phyloP scores from a whole-genome alignment of 495 filamentous ascomycete species.

The Podospora tetraspora region DNA sequence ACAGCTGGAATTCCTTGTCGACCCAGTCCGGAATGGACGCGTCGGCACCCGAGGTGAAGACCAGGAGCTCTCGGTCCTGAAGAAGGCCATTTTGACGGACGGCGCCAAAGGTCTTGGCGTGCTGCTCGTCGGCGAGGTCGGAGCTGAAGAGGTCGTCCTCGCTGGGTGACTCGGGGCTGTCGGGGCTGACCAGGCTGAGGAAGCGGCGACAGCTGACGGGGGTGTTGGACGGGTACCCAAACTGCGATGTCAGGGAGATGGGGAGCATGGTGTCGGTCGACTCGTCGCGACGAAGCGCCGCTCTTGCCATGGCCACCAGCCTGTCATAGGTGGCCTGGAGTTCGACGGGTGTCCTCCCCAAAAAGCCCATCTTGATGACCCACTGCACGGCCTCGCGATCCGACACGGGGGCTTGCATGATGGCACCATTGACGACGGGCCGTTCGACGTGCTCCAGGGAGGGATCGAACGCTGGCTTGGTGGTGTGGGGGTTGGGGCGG shows the following conservation, averaged over 20 bases:
- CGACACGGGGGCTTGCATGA: slow-evolving; percentile 66
- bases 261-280: slow-evolving; percentile 54
- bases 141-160: slow-evolving; percentile 76
- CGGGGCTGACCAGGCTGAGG: slow-evolving; percentile 54
- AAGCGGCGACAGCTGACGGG: slow-evolving; percentile 58
- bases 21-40: slow-evolving; percentile 55
- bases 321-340: slow-evolving; percentile 40
- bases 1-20: slow-evolving; percentile 58
- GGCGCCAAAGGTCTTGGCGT: slow-evolving; percentile 58
- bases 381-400: slow-evolving; percentile 58
- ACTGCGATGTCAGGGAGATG: slow-evolving; percentile 38
- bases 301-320: slow-evolving; percentile 46
- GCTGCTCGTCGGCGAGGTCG: slow-evolving; percentile 54
- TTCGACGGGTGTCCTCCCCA: slow-evolving; percentile 15
- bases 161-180: slow-evolving; percentile 43
- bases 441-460: slow-evolving; percentile 25
- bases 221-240: slow-evolving; percentile 35
- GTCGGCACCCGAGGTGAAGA: slow-evolving; percentile 60
- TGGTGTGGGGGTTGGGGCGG: slow-evolving; percentile 20
- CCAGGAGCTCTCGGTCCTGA: slow-evolving; percentile 24
- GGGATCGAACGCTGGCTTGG: slow-evolving; percentile 14
- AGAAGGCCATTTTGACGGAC: slow-evolving; percentile 46
- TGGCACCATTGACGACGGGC: slow-evolving; percentile 57
- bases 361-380: slow-evolving; percentile 23
- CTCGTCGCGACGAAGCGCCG: slow-evolving; percentile 36